A percentile compares a stretch with the other conserved stretches of the same genome.
Conservation (phyloP, 192 early-diverging fungal species). For the Coemansia asiatica region DNA sequence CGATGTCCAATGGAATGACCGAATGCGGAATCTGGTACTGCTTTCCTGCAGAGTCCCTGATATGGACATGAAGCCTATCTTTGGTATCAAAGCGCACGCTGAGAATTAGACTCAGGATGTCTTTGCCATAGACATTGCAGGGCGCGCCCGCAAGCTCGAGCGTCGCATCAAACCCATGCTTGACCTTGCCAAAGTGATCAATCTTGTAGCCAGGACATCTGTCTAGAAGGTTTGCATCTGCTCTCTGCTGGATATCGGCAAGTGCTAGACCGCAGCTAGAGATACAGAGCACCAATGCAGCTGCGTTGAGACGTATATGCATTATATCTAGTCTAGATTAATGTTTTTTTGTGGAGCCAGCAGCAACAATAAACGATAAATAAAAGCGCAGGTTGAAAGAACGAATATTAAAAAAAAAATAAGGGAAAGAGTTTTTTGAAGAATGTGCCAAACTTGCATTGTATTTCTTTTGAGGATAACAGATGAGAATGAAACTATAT, state of each 20-base stretch:
- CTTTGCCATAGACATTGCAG: constrained; percentile 48
- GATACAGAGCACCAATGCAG: no score
- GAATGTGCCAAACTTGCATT: no score
- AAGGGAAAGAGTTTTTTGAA: no score
- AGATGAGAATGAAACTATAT: no score
- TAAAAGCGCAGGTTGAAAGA: background rate
- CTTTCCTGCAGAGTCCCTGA: constrained; percentile 26
- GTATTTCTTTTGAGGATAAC: no score
- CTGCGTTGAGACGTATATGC: no score
- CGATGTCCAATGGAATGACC: constrained; percentile 26
- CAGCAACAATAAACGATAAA: no score
- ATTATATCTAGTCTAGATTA: no score
- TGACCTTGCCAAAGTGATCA: background rate
- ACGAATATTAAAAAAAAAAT: no score
- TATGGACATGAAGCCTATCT: constrained; percentile 58
- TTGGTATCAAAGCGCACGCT: constrained; percentile 57
- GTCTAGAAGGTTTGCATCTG: background rate
- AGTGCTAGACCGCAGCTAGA: no score
- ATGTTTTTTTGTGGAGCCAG: no score
- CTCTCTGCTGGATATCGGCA: background rate
- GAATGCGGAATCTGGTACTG: constrained; percentile 53
- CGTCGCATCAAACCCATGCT: constrained; percentile 16
- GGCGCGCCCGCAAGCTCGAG: constrained; percentile 25
- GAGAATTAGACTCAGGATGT: constrained; percentile 48
- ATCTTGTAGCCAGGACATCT: constrained; percentile 30